Evolutionary conservation across 2,329 filamentous ascomycete species (phyloP).

Genomic region (Sarocladium kiliense): DNA sequence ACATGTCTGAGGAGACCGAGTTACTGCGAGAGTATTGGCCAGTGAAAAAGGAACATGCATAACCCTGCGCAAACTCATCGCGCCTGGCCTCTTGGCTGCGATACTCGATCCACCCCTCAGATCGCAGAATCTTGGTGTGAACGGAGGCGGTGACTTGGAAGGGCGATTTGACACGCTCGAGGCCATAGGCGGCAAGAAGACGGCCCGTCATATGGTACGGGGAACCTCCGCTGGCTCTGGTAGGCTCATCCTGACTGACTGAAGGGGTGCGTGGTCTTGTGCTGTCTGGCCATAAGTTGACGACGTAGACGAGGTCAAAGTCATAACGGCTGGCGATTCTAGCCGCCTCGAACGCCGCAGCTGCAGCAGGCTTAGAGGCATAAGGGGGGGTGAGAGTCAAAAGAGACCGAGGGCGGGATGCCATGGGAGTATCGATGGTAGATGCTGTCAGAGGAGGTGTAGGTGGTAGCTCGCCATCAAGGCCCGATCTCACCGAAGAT

Average conservation of each 20-base stretch:
- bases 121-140: conserved; percentile 45
- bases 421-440: background rate
- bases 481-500: background rate
- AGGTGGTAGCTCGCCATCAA: conserved; percentile 10
- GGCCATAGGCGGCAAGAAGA: conserved; percentile 49
- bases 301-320: conserved; percentile 54
- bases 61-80: conserved; percentile 46
- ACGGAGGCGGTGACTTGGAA: conserved; percentile 46
- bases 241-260: conserved; percentile 11
- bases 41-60: conserved; percentile 48
- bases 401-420: conserved; percentile 19
- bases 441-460: conserved; percentile 6
- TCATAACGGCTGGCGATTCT: conserved; percentile 51
- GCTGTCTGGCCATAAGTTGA: conserved; percentile 49
- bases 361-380: conserved; percentile 36
- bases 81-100: conserved; percentile 34
- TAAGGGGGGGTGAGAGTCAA: conserved; percentile 41
- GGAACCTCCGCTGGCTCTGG: conserved; percentile 10
- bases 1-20: background rate
- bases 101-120: conserved; percentile 49
- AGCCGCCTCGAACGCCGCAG: conserved; percentile 49
- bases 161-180: conserved; percentile 44
- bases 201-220: conserved; percentile 37
- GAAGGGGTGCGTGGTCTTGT: conserved; percentile 12
- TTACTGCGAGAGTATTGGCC: conserved; percentile 24